These are phyloP conservation scores for Nakazawaea populi DNA, from an alignment of 805 yeast genomes.

Conservation along the genomic window DNA sequence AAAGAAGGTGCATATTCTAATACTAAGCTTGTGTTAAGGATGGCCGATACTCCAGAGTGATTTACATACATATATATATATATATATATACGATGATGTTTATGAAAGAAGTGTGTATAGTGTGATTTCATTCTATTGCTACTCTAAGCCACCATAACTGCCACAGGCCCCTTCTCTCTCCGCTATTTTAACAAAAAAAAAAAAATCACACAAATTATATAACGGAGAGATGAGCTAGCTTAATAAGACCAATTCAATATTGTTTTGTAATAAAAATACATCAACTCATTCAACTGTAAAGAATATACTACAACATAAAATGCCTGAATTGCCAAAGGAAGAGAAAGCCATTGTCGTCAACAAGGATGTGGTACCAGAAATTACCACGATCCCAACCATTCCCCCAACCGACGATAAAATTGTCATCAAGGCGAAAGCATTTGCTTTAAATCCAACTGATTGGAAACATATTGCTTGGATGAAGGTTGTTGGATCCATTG, in stretches of 20 bases:
- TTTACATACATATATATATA: too few species aligned
- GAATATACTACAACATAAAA: not conserved
- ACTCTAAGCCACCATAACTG: too few species aligned
- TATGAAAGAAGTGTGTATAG: not conserved
- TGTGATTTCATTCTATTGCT: too few species aligned
- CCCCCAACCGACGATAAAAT: constrained; percentile 30
- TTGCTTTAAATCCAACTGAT: constrained; percentile 65
- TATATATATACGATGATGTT: not conserved
- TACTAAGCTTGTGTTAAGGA: constrained; percentile 17
- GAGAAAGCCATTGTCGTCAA: constrained; percentile 38
- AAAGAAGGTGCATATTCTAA: constrained; percentile 14
- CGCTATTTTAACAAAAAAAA: too few species aligned
- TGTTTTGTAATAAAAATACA: too few species aligned
- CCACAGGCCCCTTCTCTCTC: too few species aligned
- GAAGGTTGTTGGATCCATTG: constrained; percentile 32
- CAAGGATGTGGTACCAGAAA: constrained; percentile 23
- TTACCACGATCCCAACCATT: constrained; percentile 26
- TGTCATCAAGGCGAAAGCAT: constrained; percentile 45
- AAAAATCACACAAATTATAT: not conserved
- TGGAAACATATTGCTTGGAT: constrained; percentile 47
- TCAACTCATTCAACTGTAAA: too few species aligned
- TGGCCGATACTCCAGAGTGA: constrained; percentile 16
- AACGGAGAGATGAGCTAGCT: too few species aligned
- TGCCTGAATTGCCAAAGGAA: constrained; percentile 20
- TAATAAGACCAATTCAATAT: not conserved